These are phyloP conservation scores for Alternaria panax DNA, from an alignment of 2,329 filamentous ascomycete genomes.

Conservation along the genomic window DNA sequence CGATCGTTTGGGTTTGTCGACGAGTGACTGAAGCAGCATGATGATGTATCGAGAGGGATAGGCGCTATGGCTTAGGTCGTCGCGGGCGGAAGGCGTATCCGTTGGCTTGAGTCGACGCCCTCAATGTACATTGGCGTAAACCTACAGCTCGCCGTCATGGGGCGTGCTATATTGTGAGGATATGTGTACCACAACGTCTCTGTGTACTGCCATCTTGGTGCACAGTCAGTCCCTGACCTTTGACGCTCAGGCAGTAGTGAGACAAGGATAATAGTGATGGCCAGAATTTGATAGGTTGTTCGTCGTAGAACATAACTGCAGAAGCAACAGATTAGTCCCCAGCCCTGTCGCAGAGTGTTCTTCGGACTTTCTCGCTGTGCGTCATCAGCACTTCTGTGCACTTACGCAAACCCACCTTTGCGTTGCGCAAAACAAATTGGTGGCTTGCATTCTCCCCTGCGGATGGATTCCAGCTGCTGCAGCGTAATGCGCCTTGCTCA, in stretches of 20 bases:
- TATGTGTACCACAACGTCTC: neutral
- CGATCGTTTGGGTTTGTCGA: neutral
- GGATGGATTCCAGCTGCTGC: conserved; percentile 4
- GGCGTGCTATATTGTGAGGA: neutral
- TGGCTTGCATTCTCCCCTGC: conserved; percentile 6
- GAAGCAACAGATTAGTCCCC: neutral
- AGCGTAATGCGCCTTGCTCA: conserved; percentile 8
- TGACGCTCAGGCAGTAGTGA: neutral
- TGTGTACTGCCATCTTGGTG: neutral
- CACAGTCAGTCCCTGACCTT: neutral
- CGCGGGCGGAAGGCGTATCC: neutral
- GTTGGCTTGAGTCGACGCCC: neutral
- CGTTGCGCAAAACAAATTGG: conserved; percentile 3
- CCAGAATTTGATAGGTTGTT: neutral
- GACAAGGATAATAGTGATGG: neutral
- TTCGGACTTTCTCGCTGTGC: neutral
- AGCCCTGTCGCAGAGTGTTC: neutral
- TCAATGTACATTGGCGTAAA: neutral
- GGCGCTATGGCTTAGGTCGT: neutral
- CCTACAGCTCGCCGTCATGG: neutral
- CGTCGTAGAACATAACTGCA: neutral
- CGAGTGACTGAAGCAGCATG: neutral
- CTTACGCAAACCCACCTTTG: conserved; percentile 3
- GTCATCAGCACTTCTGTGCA: conserved; percentile 5
- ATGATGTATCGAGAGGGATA: neutral